Conservation (phyloP, 345 rosid species). For the Anacardium occidentale region DNA sequence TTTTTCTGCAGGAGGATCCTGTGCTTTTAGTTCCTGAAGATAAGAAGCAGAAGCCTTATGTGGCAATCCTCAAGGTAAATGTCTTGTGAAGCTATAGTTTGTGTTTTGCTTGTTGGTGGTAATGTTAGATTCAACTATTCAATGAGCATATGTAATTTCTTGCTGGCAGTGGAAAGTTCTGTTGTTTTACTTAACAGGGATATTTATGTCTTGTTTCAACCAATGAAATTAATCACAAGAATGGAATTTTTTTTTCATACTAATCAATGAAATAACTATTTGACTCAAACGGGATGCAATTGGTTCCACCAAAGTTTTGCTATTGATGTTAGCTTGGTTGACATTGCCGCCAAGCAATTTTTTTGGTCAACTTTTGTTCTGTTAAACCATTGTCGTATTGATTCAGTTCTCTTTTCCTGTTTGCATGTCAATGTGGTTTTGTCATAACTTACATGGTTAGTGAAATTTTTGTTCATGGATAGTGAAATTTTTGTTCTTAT, state of each 20-base stretch:
- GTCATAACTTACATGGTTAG: conserved; percentile 2
- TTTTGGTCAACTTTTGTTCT: neutral
- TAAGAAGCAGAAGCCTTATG: conserved; percentile 79
- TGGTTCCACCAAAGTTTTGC: neutral
- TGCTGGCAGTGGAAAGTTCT: neutral
- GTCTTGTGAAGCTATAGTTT: neutral
- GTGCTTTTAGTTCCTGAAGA: conserved; percentile 91
- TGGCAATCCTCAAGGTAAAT: conserved; percentile 93
- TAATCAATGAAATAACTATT: neutral
- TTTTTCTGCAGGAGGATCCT: conserved; percentile 76
- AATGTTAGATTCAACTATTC: neutral
- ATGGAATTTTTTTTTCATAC: neutral
- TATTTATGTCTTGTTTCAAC: neutral
- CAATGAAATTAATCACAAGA: neutral
- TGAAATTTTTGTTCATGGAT: conserved; percentile 7
- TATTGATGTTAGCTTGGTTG: neutral
- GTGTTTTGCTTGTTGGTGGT: neutral
- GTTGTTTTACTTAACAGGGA: neutral
- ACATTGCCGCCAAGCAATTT: neutral
- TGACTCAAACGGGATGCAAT: neutral
- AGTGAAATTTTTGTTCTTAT: conserved; percentile 22
- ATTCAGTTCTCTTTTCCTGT: neutral
- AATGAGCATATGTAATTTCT: neutral
- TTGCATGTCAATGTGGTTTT: neutral
- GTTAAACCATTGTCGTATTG: neutral